Percentiles rank a stretch among this genome's conserved stretches.
These are phyloP conservation scores for Backusella tarrabulga DNA, from an alignment of 192 early-diverging fungal genomes.

Conservation along the genomic window DNA sequence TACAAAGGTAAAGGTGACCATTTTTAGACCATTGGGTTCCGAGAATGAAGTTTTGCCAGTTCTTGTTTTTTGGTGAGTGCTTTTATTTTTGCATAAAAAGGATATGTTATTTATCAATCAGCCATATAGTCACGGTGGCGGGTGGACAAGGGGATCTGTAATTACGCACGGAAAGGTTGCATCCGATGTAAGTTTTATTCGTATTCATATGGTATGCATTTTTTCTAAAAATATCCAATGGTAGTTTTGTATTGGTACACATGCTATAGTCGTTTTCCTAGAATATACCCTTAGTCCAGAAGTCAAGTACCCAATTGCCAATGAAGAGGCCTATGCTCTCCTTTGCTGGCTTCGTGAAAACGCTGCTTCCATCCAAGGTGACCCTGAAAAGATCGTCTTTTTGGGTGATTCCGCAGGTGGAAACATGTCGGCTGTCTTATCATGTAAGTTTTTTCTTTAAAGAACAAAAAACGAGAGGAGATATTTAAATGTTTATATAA, in stretches of 20 bases:
- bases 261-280: constrained; percentile 12
- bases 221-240: not conserved
- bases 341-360: constrained; percentile 14
- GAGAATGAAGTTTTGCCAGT: not conserved
- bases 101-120: not conserved
- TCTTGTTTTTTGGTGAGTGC: not conserved
- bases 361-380: not conserved
- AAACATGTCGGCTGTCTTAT: constrained; percentile 14
- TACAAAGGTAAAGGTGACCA: not conserved
- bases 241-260: not conserved
- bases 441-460: not conserved
- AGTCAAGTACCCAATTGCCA: constrained; percentile 12
- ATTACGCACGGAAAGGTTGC: constrained; percentile 3
- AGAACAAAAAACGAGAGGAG: not conserved
- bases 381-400: constrained; percentile 10
- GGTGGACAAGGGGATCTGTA: not conserved
- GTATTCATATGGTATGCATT: no score
- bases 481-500: not conserved
- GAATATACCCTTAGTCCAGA: constrained; percentile 23
- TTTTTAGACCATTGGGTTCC: constrained; percentile 1
- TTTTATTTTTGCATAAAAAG: not conserved
- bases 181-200: not conserved
- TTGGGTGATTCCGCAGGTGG: constrained; percentile 28
- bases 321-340: constrained; percentile 20
- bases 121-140: constrained; percentile 2